Base-by-base conservation (phyloP, 2,329 filamentous ascomycete species). In the Ceratocystis colombiana region DNA sequence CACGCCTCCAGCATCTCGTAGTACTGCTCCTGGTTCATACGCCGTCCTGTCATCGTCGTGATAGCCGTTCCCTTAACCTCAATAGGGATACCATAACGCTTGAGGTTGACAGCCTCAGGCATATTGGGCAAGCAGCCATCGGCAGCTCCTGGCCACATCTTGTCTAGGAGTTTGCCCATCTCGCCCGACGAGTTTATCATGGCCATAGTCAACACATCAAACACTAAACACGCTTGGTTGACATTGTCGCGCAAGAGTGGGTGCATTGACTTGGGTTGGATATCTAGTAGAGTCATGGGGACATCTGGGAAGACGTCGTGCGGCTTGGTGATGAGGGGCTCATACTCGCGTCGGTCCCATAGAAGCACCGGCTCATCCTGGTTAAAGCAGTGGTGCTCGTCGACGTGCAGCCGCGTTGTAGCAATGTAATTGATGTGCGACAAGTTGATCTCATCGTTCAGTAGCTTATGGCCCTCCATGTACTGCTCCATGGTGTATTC, bases 311-410 rank as follows among this genome's bases (percentile, higher is more conserved):
- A 89, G 71, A 90, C 87, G 70, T 96, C 91, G 0, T 80, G 71
- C 0, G 74, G 64, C 3, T 77, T 68, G 2, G 83, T 80, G 28
- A 77, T 74, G 17, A 96, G 77, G 0, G 90, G 88, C 71, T 96
- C 89, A 71, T 84, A 85, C 1, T 78, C 76, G 17, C 91, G 84
- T 1, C 82, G 79, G 73, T 96, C 90, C 84, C 86, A 92, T 30
- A 79, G 71, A 2, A 93, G 74, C 0, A 80, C 71, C 0, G 84
- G 81, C 1, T 79, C 77, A 0, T 78, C 70, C 73, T 80, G 77
- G 62, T 76, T 73, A 71, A 80, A 78, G 17, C 81, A 70, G 69
- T 82, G 80, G 57, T 79, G 73, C 71, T 85, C 84, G 70, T 88
- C 85, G 37, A 78, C 76, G 61, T 75, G 71, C 37, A 75, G 72